Evolutionary conservation across 164 flowering plant genomes (phyloP).

Genomic region (Vitis cinerea): DNA sequence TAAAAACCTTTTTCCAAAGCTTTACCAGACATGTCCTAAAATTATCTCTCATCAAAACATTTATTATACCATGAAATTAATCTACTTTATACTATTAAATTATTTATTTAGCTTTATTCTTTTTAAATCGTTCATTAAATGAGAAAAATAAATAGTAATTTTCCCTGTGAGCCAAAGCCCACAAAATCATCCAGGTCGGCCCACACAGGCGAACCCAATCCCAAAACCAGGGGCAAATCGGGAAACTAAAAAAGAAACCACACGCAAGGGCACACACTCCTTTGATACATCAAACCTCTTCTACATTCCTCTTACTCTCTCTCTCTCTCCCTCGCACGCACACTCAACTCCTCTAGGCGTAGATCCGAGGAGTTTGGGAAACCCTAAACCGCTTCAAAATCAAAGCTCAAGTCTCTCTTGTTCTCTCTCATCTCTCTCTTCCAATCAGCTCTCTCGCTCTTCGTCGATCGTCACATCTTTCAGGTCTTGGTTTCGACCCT

Average conservation of each 20-base stretch:
- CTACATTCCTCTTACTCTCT: background rate
- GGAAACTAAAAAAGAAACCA: background rate
- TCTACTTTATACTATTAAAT: too few species aligned
- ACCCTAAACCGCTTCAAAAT: background rate
- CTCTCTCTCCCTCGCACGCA: background rate
- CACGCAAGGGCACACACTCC: background rate
- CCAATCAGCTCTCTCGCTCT: background rate
- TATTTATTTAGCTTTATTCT: too few species aligned
- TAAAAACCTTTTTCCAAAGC: too few species aligned
- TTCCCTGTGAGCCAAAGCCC: too few species aligned
- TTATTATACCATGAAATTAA: too few species aligned
- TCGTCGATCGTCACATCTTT: background rate
- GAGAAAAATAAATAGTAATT: too few species aligned
- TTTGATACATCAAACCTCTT: background rate
- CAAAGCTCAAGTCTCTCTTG: background rate
- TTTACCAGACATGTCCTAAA: too few species aligned
- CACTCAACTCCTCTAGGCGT: constrained; percentile 25
- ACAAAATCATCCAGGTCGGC: too few species aligned
- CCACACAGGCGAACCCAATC: background rate
- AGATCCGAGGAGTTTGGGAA: constrained; percentile 42
- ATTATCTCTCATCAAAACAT: too few species aligned
- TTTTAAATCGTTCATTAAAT: too few species aligned
- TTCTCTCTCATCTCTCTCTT: background rate
- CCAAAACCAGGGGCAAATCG: background rate
- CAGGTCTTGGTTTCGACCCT: too few species aligned